Conservation (phyloP, 1,284 basidiomycete genomes). For the Heterobasidion occidentale region DNA sequence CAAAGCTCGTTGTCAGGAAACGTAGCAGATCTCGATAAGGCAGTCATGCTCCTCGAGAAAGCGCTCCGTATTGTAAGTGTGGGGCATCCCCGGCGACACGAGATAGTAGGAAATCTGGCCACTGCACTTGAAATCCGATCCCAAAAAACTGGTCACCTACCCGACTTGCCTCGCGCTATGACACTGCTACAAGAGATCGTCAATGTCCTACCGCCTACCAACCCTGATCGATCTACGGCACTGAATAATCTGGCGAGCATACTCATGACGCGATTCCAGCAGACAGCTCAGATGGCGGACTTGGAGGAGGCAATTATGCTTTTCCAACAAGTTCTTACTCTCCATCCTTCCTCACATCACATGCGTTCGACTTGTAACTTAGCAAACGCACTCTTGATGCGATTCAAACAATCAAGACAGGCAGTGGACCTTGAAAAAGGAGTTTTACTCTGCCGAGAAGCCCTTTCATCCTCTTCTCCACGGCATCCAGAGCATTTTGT, state of each 20-base stretch:
- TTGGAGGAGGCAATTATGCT: conserved; percentile 23
- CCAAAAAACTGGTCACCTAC: no score
- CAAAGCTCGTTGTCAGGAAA: no score
- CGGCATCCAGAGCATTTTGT: neutral
- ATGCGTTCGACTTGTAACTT: conserved; percentile 7
- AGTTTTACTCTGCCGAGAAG: neutral
- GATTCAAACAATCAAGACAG: neutral
- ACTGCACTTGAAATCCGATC: neutral
- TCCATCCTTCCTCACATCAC: conserved; percentile 13
- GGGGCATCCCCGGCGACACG: neutral
- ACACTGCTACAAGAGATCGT: no score
- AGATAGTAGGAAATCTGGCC: no score
- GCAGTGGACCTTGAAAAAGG: neutral
- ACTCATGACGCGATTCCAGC: neutral
- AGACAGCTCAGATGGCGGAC: conserved; percentile 11
- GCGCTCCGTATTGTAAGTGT: neutral
- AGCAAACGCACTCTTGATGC: conserved; percentile 4
- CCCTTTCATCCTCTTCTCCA: neutral
- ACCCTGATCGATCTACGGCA: neutral
- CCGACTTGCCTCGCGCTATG: no score
- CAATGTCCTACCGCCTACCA: no score
- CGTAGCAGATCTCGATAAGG: no score
- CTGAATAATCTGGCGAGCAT: neutral
- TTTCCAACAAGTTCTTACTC: conserved; percentile 15
- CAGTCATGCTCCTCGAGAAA: no score